These are phyloP conservation scores for Postia placenta DNA, from an alignment of 768 basidiomycete species.

Conservation along the genomic window DNA sequence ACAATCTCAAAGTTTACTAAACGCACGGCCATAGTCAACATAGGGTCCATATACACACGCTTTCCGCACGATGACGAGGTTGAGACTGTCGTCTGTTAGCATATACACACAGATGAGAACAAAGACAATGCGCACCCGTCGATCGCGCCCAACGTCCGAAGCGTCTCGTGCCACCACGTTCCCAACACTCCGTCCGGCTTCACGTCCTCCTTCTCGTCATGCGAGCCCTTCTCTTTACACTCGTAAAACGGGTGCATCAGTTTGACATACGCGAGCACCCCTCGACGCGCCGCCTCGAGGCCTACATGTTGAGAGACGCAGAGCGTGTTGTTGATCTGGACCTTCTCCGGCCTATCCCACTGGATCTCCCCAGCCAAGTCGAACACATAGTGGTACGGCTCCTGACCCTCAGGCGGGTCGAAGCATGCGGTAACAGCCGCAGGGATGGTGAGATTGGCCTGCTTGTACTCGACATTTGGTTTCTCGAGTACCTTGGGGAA, in stretches of 20 bases:
- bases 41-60: constrained; percentile 82
- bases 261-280: constrained; percentile 74
- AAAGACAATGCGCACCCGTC: constrained; percentile 44
- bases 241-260: constrained; percentile 77
- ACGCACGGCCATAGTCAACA: constrained; percentile 63
- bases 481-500: constrained; percentile 67
- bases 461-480: constrained; percentile 71
- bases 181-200: constrained; percentile 68
- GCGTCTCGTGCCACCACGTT: constrained; percentile 86
- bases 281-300: constrained; percentile 71
- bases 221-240: constrained; percentile 55
- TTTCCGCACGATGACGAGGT: constrained; percentile 71
- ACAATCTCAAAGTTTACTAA: too few species aligned
- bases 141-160: constrained; percentile 69
- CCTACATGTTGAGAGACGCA: constrained; percentile 63
- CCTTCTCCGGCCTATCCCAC: constrained; percentile 69
- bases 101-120: not conserved
- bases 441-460: constrained; percentile 72
- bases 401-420: constrained; percentile 62
- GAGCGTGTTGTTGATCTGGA: constrained; percentile 74
- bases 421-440: constrained; percentile 65
- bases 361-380: constrained; percentile 80
- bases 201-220: constrained; percentile 68
- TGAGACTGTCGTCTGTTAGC: constrained; percentile 43
- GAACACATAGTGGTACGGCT: constrained; percentile 76